phyloP scores from a whole-genome alignment of 169 alveolate genomes.

The Cryptosporidium xiaoi region DNA sequence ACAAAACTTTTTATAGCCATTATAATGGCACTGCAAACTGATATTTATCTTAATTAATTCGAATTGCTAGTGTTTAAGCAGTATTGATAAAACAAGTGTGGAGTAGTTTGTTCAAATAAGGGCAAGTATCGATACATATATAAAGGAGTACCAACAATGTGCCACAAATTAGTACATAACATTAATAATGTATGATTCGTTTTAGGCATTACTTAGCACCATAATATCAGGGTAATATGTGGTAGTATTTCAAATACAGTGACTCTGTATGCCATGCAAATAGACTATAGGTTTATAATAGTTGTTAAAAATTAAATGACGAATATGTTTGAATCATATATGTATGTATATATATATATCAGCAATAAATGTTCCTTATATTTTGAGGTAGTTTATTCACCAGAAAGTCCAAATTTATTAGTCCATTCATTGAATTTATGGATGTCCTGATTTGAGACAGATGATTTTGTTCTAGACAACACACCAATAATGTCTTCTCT shows the following conservation, averaged over 20 bases:
- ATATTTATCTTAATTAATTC: too few species aligned
- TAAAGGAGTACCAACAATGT: constrained; percentile 9
- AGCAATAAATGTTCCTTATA: not conserved
- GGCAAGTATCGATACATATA: not conserved
- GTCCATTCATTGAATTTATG: constrained; percentile 59
- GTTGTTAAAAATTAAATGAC: not conserved
- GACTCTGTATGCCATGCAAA: constrained; percentile 66
- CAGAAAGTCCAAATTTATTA: constrained; percentile 50
- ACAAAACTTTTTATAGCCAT: too few species aligned
- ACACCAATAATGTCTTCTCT: constrained; percentile 45
- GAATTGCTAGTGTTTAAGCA: too few species aligned
- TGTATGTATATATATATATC: not conserved
- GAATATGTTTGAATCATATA: not conserved
- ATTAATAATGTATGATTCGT: not conserved
- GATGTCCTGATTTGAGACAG: constrained; percentile 32
- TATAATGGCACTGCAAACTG: too few species aligned
- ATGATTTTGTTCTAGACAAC: constrained; percentile 30
- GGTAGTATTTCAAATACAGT: constrained; percentile 32
- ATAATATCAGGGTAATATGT: not conserved
- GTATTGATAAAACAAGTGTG: too few species aligned
- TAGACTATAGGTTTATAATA: not conserved
- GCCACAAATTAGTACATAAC: constrained; percentile 13
- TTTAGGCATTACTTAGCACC: constrained; percentile 73
- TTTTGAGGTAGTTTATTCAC: constrained; percentile 20
- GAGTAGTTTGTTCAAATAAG: constrained; percentile 33